A percentile compares a stretch with the other conserved stretches of the same genome.
phyloP scores from a whole-genome alignment of 2,329 filamentous ascomycete genomes.

The Leptographium galeiforme region DNA sequence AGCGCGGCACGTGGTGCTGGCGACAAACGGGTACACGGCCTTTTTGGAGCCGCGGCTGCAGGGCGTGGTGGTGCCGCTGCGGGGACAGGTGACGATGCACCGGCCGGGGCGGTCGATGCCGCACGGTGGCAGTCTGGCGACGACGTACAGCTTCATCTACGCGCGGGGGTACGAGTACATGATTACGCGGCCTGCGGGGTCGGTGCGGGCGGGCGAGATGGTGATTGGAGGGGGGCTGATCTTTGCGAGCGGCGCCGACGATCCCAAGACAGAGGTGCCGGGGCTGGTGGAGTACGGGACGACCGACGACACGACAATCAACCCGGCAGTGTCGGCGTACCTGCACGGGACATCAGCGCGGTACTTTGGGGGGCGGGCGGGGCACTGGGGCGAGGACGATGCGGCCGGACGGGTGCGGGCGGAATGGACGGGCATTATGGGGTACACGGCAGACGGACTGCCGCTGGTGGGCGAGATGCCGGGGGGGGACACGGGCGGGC shows the following conservation, averaged over 20 bases:
- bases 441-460: slow-evolving; percentile 36
- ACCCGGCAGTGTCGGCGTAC: slow-evolving; percentile 36
- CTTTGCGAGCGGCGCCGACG: slow-evolving; percentile 15
- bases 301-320: slow-evolving; percentile 39
- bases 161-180: slow-evolving; percentile 53
- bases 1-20: slow-evolving; percentile 31
- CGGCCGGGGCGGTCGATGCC: slow-evolving; percentile 22
- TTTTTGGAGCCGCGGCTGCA: slow-evolving; percentile 28
- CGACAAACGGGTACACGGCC: slow-evolving; percentile 40
- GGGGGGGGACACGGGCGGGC: slow-evolving; percentile 14
- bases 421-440: slow-evolving; percentile 43
- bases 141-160: slow-evolving; percentile 50
- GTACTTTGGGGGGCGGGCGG: slow-evolving; percentile 32
- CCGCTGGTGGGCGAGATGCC: slow-evolving; percentile 38
- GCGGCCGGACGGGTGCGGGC: slow-evolving; percentile 25
- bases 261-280: slow-evolving; percentile 15
- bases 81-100: slow-evolving; percentile 36
- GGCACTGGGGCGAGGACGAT: slow-evolving; percentile 31
- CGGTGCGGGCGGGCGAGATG: slow-evolving; percentile 33
- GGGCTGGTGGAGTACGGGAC: slow-evolving; percentile 38
- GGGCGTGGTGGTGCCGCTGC: slow-evolving; percentile 32
- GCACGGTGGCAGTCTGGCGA: slow-evolving; percentile 8
- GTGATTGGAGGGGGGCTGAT: slow-evolving; percentile 47
- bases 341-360: slow-evolving; percentile 26
- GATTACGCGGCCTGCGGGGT: slow-evolving; percentile 39